Base-by-base conservation (phyloP, 768 basidiomycete genomes). In the Pleurotus eryngii region DNA sequence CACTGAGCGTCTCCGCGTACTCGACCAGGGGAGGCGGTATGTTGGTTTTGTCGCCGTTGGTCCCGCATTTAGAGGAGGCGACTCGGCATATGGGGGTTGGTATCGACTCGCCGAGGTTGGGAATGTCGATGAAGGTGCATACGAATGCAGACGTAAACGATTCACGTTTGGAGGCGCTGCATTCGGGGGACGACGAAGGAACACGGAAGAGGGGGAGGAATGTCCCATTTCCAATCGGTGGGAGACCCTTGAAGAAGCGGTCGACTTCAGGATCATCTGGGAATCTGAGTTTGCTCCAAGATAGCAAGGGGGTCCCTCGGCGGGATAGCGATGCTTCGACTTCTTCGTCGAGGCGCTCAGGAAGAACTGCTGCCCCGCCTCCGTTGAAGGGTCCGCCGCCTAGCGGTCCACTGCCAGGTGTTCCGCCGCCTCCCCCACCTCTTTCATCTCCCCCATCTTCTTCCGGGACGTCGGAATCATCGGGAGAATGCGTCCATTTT, bases 201-300 rank as follows among this genome's bases (percentile, higher is more conserved):
- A 18, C 14, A 2, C 39, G 37, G 14, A 42, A 17, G 20, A 30
- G 51, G 42, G 51, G 51, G 17, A 35, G 51, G 17, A 37, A 54
- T n/a, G 39, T 54, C 3, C 51, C 51, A 2, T 54, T 54, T 30
- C 51, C 51, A 14, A 22, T 54, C 8, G 51, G 51, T 22, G 51
- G 35, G 15, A 39, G 51, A 18, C 51, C 51, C 11, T 42, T 54
- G 35, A 15, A 14, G 8, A 35, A 39, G 17, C 51, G 37, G 27
- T 15, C 11, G 0, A 35, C 30, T 3, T 35, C 30, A 3, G 30
- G 30, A 35, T 35, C 30, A 9, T 35, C 30, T 35, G 30, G 30
- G 30, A 3, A 12, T 11, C 0, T 35, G 30, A 35, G 30, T 3
- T 35, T 35, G 2, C 30, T 35, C 8, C 30, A 30, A 8, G 30